Conservation (phyloP, 768 basidiomycete genomes). For the Amanita inopinata region DNA sequence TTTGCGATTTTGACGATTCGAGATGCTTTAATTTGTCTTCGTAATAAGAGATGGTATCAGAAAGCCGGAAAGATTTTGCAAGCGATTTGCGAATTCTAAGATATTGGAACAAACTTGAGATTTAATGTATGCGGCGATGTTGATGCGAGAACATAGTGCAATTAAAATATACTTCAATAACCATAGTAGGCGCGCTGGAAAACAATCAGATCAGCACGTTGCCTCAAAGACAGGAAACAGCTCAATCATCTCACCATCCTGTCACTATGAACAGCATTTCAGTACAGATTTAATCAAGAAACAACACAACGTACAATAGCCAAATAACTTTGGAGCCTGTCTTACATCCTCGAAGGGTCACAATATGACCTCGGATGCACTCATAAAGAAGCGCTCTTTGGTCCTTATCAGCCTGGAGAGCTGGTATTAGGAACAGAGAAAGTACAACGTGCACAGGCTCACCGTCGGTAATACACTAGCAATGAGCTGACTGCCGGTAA, state of each 20-base stretch:
- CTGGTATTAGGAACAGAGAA: slow-evolving; percentile 8
- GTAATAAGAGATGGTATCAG: slow-evolving; percentile 6
- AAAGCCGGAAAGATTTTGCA: slow-evolving; percentile 7
- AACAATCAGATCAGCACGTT: slow-evolving; percentile 9
- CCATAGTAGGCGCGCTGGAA: slow-evolving; percentile 37
- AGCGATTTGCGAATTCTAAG: slow-evolving; percentile 7
- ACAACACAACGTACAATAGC: slow-evolving; percentile 50
- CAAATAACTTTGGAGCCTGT: slow-evolving; percentile 89
- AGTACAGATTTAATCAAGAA: slow-evolving; percentile 3
- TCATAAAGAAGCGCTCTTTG: slow-evolving; percentile 77
- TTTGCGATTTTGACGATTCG: neutral
- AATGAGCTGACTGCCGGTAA: slow-evolving; percentile 79
- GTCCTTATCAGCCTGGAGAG: slow-evolving; percentile 68
- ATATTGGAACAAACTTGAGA: neutral
- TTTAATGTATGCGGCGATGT: neutral
- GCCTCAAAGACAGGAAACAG: neutral
- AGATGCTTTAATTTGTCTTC: neutral
- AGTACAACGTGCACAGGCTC: slow-evolving; percentile 15
- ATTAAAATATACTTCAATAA: slow-evolving; percentile 19
- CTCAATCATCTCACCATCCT: slow-evolving; percentile 31
- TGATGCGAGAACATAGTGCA: neutral
- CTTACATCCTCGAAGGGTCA: slow-evolving; percentile 84
- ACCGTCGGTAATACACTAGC: slow-evolving; percentile 74
- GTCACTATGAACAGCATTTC: slow-evolving; percentile 19
- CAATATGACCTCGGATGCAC: slow-evolving; percentile 80